Evolutionary conservation across 805 yeast species (phyloP), one percentile per base, ranked within the genome.

Genomic region (Nakazawaea pomicola): DNA sequence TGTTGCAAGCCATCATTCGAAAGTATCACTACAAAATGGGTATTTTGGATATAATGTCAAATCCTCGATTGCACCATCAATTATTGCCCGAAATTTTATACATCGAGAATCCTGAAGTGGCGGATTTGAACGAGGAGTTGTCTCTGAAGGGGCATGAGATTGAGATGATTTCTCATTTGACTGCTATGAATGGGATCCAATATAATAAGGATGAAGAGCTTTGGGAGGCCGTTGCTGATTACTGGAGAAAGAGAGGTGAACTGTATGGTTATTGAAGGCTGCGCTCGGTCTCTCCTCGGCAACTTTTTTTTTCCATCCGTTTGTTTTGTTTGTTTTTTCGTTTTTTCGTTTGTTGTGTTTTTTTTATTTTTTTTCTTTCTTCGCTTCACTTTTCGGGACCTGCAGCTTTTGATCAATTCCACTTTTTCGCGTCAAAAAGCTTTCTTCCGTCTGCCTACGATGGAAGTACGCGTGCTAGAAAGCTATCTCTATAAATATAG

Each of bases 31-130:
- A 78, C 53, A 60, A 71, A 2, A 56, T 77, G 63, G 69, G 80
- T 1, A 55, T 89, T 4, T 62, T 87, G 17, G 81, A 85, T 41
- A 70, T 88, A 0, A 71, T 90, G 17, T 76, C 95, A 0, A 81
- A 64, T 52, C 97, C 97, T 1, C 65, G 99, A 40, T 36, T 87
- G 9, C 98, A 91, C 57, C 96, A 91, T 57, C 99, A 91, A 59
- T 70, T 91, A 17, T 56, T 91, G 19, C 97, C 97, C 0, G 80
- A 87, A 47, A 56, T 52, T 3, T 63, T 78, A 1, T 77, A 67
- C 59, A 70, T 83, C 31, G 98, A 90, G 53, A 55, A 66, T 11
- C 69, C 75, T 33, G 62, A 70, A 4, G 73, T 60, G 23, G 47
- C 53, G 15, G 72, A 67, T 24, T 60, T 75, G 3, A 41, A 65